Conservation (phyloP, 768 basidiomycete species). For the Termitomyces sp. region DNA sequence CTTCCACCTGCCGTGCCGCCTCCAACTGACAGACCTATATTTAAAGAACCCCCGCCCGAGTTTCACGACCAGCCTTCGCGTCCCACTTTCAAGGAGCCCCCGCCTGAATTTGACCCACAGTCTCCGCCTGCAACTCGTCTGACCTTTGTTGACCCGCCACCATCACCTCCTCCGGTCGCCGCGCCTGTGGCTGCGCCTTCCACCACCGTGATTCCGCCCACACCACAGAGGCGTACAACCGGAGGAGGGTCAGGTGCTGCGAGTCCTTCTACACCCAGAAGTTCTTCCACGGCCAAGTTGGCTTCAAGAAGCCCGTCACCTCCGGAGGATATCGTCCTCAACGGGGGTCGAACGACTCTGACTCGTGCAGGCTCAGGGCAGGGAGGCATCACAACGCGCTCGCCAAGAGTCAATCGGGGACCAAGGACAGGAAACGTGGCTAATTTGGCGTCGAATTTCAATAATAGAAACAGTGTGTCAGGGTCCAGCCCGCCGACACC, state of each 20-base stretch:
- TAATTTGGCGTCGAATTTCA: conserved; percentile 47
- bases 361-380: conserved; percentile 42
- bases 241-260: conserved; percentile 24
- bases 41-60: conserved; percentile 62
- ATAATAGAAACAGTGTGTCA: conserved; percentile 39
- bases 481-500: conserved; percentile 23
- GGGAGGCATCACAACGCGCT: conserved; percentile 28
- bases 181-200: conserved; percentile 31
- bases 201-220: conserved; percentile 47
- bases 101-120: conserved; percentile 49
- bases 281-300: conserved; percentile 21
- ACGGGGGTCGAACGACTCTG: conserved; percentile 32
- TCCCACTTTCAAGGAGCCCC: conserved; percentile 59
- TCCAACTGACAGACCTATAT: conserved; percentile 25
- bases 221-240: conserved; percentile 39
- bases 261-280: conserved; percentile 28
- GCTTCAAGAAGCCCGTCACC: conserved; percentile 42
- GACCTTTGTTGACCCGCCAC: conserved; percentile 37
- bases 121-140: conserved; percentile 22
- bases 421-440: conserved; percentile 46
- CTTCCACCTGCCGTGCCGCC: conserved; percentile 17
- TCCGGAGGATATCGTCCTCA: conserved; percentile 29
- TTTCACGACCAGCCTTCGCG: conserved; percentile 27
- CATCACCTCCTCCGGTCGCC: conserved; percentile 33
- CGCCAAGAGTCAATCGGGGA: conserved; percentile 42